Evolutionary conservation across 176 grass and related monocot genomes (phyloP).

Genomic region (Avena atlantica): DNA sequence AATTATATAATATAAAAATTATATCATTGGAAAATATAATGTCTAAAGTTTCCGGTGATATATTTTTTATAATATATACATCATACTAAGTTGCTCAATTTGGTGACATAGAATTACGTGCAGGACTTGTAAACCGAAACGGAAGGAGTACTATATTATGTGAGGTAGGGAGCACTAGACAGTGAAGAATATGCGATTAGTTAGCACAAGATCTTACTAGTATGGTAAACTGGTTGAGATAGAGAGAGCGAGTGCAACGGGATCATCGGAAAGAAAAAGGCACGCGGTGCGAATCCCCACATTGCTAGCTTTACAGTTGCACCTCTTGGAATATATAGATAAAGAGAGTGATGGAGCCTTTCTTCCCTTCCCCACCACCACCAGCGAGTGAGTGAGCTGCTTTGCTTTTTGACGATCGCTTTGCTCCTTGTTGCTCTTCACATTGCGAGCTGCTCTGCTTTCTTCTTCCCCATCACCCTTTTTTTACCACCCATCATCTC

Average conservation of each 20-base stretch:
- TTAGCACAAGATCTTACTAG: neutral
- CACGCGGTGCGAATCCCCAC: too few relatives aligned
- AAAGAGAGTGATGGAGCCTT: neutral
- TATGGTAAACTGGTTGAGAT: neutral
- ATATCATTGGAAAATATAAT: too few relatives aligned
- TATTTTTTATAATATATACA: too few relatives aligned
- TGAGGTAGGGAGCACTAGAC: too few relatives aligned
- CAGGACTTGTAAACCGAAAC: too few relatives aligned
- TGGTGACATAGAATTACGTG: too few relatives aligned
- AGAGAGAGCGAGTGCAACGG: neutral
- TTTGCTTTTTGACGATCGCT: slow-evolving; percentile 6
- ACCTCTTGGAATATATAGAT: neutral
- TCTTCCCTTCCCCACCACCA: neutral
- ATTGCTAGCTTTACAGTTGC: neutral
- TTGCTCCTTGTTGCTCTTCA: neutral
- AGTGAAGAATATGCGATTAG: too few relatives aligned
- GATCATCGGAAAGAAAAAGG: neutral
- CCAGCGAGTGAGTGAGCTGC: neutral
- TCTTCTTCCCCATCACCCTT: neutral
- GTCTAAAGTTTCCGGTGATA: too few relatives aligned
- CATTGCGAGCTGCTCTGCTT: neutral
- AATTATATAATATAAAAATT: too few relatives aligned
- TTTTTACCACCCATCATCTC: neutral
- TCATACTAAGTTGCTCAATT: too few relatives aligned
- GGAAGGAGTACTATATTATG: too few relatives aligned